Percentiles rank a stretch among this genome's conserved stretches.
phyloP scores from a whole-genome alignment of 2,329 filamentous ascomycete species.

The Sclerotiophoma versabilis region DNA sequence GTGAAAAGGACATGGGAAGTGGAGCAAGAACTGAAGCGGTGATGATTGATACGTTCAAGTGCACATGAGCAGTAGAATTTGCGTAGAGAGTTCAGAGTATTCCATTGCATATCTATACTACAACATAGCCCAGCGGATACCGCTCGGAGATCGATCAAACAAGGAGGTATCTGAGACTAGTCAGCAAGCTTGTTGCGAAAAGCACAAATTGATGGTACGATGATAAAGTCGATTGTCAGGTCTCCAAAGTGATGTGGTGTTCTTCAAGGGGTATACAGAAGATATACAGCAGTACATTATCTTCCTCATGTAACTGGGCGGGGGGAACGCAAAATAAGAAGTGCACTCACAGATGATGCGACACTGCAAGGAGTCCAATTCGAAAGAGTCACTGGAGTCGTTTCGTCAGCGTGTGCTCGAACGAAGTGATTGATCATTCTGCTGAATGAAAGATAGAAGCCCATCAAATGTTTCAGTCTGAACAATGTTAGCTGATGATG shows the following conservation, averaged over 20 bases:
- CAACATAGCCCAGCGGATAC: neutral
- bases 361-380: neutral
- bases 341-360: slow-evolving; percentile 24
- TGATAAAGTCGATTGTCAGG: slow-evolving; percentile 54
- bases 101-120: slow-evolving; percentile 5
- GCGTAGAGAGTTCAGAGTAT: neutral
- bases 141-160: neutral
- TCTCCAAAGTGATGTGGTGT: slow-evolving; percentile 70
- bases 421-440: slow-evolving; percentile 15
- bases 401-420: slow-evolving; percentile 33
- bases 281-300: slow-evolving; percentile 70
- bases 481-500: slow-evolving; percentile 29
- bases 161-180: neutral
- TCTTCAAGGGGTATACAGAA: slow-evolving; percentile 67
- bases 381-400: slow-evolving; percentile 13
- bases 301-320: slow-evolving; percentile 61
- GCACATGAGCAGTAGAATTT: neutral
- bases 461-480: slow-evolving; percentile 51
- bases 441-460: slow-evolving; percentile 24
- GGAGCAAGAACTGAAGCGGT: neutral
- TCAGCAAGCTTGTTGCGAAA: slow-evolving; percentile 6
- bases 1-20: neutral
- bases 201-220: neutral
- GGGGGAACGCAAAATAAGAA: slow-evolving; percentile 3
- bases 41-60: slow-evolving; percentile 2